Evolutionary conservation across 2,329 filamentous ascomycete species (phyloP).

Genomic region (Conoideocrella luteorostrata): DNA sequence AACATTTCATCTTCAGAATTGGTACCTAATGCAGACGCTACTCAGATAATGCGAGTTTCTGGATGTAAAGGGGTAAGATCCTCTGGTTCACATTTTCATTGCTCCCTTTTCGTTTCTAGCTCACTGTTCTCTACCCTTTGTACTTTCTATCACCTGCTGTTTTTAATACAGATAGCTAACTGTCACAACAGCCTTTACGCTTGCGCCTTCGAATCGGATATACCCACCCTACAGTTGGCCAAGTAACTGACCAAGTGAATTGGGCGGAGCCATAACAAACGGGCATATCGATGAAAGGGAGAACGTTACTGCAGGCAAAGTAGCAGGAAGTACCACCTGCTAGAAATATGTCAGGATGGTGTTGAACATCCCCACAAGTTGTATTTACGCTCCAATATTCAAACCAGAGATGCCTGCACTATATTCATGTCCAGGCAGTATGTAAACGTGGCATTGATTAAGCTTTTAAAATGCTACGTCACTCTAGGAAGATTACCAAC

Average conservation of each 20-base stretch:
- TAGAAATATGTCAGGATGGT: too few relatives aligned
- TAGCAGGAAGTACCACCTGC: too few relatives aligned
- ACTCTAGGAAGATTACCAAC: too few relatives aligned
- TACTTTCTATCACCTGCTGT: too few relatives aligned
- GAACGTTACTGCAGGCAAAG: background rate
- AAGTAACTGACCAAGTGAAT: slow-evolving; percentile 87
- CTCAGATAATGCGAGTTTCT: slow-evolving; percentile 82
- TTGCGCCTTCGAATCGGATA: slow-evolving; percentile 83
- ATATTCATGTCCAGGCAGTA: too few relatives aligned
- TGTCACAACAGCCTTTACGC: slow-evolving; percentile 60
- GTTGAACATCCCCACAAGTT: too few relatives aligned
- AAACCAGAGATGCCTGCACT: too few relatives aligned
- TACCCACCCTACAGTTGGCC: slow-evolving; percentile 59
- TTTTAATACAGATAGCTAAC: slow-evolving; percentile 11
- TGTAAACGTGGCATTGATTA: too few relatives aligned
- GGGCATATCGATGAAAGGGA: background rate
- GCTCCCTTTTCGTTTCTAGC: background rate
- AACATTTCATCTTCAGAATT: slow-evolving; percentile 80
- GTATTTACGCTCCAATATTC: too few relatives aligned
- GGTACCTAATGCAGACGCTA: slow-evolving; percentile 71
- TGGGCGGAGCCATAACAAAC: slow-evolving; percentile 71
- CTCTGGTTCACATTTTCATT: background rate
- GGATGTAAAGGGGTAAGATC: slow-evolving; percentile 81
- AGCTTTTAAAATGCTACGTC: too few relatives aligned
- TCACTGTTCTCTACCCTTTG: background rate